Conservation (phyloP, 108 stramenopile genomes). For the Aurantiochytrium sp. region DNA sequence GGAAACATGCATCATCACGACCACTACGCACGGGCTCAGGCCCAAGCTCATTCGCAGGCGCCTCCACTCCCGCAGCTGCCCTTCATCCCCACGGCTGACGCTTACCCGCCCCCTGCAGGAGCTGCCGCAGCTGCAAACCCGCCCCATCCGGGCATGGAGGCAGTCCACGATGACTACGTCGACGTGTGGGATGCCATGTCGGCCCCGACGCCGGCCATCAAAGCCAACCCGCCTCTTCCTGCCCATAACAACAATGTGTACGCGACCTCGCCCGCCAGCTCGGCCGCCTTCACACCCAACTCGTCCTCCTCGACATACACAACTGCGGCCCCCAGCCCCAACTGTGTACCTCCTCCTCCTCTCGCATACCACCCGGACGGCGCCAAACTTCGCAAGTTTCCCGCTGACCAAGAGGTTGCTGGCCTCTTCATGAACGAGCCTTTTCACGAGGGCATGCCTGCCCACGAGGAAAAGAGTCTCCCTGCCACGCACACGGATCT, state of each 20-base stretch:
- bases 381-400: background rate
- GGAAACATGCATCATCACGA: too few species aligned
- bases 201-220: background rate
- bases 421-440: too few species aligned
- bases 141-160: too few species aligned
- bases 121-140: too few species aligned
- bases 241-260: background rate
- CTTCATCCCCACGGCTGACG: too few species aligned
- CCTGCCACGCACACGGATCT: too few species aligned
- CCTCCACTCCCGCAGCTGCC: too few species aligned
- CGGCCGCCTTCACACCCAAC: background rate
- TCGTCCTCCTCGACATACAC: background rate
- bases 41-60: too few species aligned
- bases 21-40: too few species aligned
- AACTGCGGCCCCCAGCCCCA: background rate
- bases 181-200: background rate
- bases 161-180: background rate
- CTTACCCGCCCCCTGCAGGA: too few species aligned
- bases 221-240: background rate
- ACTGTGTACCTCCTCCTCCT: background rate
- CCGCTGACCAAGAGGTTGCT: background rate
- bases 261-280: background rate
- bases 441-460: background rate
- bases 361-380: background rate
- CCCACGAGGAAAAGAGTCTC: background rate